phyloP scores from a whole-genome alignment of 2,329 filamentous ascomycete species.

The Truncatella angustata region DNA sequence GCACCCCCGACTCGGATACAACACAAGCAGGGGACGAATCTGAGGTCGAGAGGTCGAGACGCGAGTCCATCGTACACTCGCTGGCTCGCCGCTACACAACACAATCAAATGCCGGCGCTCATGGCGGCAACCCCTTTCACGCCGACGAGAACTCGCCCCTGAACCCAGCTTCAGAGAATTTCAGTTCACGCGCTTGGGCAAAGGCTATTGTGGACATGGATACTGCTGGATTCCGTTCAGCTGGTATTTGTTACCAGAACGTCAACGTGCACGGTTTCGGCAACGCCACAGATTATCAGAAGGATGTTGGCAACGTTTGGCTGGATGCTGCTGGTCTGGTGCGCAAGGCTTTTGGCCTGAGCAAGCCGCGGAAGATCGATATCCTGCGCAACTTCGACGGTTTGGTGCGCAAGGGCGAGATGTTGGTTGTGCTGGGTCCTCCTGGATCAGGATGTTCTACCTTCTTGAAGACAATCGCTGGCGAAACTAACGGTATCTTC shows the following conservation, averaged over 20 bases:
- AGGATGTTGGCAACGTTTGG: constrained; percentile 62
- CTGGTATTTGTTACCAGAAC: constrained; percentile 65
- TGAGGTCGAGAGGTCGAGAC: constrained; percentile 50
- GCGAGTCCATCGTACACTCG: constrained; percentile 52
- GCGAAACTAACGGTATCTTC: constrained; percentile 75
- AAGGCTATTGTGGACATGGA: constrained; percentile 55
- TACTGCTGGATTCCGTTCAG: constrained; percentile 57
- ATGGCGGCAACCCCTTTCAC: constrained; percentile 49
- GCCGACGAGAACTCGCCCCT: constrained; percentile 47
- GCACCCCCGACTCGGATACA: constrained; percentile 22
- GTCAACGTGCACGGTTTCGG: constrained; percentile 69
- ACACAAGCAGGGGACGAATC: constrained; percentile 36
- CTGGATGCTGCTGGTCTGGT: constrained; percentile 44
- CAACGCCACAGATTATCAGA: constrained; percentile 68
- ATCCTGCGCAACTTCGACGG: constrained; percentile 50
- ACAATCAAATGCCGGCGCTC: constrained; percentile 36
- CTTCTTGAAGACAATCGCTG: constrained; percentile 77
- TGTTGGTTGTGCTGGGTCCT: constrained; percentile 54
- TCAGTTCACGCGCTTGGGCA: constrained; percentile 57
- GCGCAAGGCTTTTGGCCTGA: constrained; percentile 50
- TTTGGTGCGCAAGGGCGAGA: constrained; percentile 49
- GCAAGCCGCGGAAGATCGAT: constrained; percentile 36
- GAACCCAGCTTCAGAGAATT: constrained; percentile 52
- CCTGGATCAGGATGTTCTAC: constrained; percentile 74
- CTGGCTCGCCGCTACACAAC: constrained; percentile 55